phyloP scores from a whole-genome alignment of 208 protist genomes.

The Crithidia fasciculata region DNA sequence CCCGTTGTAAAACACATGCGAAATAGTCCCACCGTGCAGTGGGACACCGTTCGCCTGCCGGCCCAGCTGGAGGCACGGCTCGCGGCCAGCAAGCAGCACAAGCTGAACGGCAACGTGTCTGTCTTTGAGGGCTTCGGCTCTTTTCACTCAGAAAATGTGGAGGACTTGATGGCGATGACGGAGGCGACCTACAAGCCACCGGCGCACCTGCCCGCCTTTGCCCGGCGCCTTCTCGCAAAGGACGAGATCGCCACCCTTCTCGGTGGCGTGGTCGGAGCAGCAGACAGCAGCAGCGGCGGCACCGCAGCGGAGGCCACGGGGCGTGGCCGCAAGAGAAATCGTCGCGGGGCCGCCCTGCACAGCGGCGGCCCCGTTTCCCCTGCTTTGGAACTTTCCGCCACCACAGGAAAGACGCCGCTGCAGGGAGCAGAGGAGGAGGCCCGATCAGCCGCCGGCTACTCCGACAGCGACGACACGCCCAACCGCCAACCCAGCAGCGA shows the following conservation, averaged over 20 bases:
- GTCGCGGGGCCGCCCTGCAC: background rate
- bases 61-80: conserved; percentile 36
- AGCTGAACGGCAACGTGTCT: conserved; percentile 37
- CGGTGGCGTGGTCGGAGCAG: background rate
- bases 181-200: conserved; percentile 63
- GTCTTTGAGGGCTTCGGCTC: conserved; percentile 91
- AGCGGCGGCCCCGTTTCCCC: conserved; percentile 11
- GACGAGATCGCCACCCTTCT: conserved; percentile 36
- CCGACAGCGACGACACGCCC: conserved; percentile 1
- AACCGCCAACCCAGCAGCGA: background rate
- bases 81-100: conserved; percentile 23
- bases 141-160: conserved; percentile 92
- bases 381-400: background rate
- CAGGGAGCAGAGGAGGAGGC: background rate
- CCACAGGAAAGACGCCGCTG: conserved; percentile 7
- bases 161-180: conserved; percentile 67
- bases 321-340: conserved; percentile 15
- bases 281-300: background rate
- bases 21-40: conserved; percentile 33
- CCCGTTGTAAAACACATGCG: background rate
- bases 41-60: conserved; percentile 39
- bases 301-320: no score
- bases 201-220: conserved; percentile 44
- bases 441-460: conserved; percentile 15
- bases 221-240: conserved; percentile 43